Base-by-base conservation (phyloP, 2,329 filamentous ascomycete genomes). In the Fusarium equiseti region DNA sequence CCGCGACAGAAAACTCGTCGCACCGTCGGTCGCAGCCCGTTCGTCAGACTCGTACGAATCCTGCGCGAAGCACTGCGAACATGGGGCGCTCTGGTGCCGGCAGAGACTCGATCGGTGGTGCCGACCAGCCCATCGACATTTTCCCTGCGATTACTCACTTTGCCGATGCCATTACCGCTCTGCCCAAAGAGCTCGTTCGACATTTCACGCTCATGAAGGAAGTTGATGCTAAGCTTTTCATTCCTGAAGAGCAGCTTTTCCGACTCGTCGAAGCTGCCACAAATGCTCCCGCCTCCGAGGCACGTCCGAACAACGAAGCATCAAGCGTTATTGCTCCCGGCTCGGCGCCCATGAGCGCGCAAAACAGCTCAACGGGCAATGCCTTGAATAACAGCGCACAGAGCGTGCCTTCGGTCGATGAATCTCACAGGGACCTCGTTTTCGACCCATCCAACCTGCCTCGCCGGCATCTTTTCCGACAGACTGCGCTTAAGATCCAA, bases 151-250 rank as follows among this genome's bases (percentile, higher is more conserved):
- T 91, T 70, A 90, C 87, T 13, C 88, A 90, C 81, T 98, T 99
- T 79, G 93, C 95, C 69, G 95, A 98, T 80, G 91, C 94, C 69
- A 94, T 98, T 78, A 91, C 94, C 54, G 95, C 95, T 42, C 88
- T 99, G 27, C 96, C 96, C 7, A 95, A 95, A 80, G 96, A 99
- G 83, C 93, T 98, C 53, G 94, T 97, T 74, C 91, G 94, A 78
- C 95, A 99, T 81, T 97, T 97, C 75, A 98, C 95, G 35, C 88
- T 98, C 60, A 86, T 99, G 73, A 98, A 98, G 80, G 96, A 99
- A 83, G 96, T 98, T 50, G 96, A 99, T 83, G 95, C 95, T 69
- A 99, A 99, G 83, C 92, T 97, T 71, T 96, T 95, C 81, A 90
- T 90, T 27, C 92, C 96, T 9, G 94, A 97, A 79, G 92, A 96